Percentiles rank a stretch among this genome's conserved stretches.
phyloP scores from a whole-genome alignment of 2,329 filamentous ascomycete species.

The Stemphylium vesicarium region DNA sequence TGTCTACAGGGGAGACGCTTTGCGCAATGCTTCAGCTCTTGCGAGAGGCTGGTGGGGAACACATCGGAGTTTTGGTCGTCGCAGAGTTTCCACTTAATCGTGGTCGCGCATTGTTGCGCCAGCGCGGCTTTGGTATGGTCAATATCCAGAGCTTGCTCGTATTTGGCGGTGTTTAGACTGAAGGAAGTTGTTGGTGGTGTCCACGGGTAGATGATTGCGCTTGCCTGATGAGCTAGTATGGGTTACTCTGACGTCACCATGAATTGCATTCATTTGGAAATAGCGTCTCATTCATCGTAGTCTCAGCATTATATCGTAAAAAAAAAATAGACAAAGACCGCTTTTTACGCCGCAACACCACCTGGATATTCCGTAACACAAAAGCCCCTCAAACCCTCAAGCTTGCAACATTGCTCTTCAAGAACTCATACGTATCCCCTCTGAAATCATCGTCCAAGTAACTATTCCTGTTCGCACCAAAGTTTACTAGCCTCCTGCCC shows the following conservation, averaged over 20 bases:
- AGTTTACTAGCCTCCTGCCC: conserved; percentile 59
- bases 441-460: conserved; percentile 60
- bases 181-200: too few species aligned
- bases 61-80: conserved; percentile 59
- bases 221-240: too few species aligned
- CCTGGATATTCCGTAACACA: too few species aligned
- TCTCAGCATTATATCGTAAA: too few species aligned
- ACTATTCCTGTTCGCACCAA: conserved; percentile 48
- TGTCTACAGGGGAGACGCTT: conserved; percentile 63
- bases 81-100: conserved; percentile 65
- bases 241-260: too few species aligned
- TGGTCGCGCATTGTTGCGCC: conserved; percentile 57
- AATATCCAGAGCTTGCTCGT: conserved; percentile 62
- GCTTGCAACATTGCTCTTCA: conserved; percentile 40
- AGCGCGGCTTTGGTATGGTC: conserved; percentile 58
- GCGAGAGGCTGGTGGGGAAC: conserved; percentile 49
- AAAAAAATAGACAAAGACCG: too few species aligned
- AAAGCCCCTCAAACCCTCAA: conserved; percentile 15
- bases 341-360: too few species aligned
- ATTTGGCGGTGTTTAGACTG: conserved; percentile 47
- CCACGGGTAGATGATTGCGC: too few species aligned
- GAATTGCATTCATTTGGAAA: too few species aligned
- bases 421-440: conserved; percentile 51
- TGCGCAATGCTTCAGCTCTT: conserved; percentile 61
- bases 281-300: too few species aligned